phyloP scores from a whole-genome alignment of 164 flowering plant genomes.

The Litsea cubeba region DNA sequence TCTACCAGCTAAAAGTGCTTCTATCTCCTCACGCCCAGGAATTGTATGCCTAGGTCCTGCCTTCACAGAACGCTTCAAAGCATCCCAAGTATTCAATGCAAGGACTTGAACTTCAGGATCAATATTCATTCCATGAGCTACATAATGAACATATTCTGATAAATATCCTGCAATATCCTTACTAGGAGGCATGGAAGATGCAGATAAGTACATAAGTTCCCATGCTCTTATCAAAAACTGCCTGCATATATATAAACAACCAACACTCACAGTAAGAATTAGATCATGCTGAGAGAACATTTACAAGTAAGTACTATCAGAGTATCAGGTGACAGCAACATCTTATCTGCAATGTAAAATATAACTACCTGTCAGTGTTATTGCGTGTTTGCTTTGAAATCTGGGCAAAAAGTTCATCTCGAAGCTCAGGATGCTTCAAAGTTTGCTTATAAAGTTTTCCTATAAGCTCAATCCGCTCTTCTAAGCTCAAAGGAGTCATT shows the following conservation, averaged over 20 bases:
- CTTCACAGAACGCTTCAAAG: constrained; percentile 82
- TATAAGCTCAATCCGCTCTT: constrained; percentile 80
- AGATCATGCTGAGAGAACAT: neutral
- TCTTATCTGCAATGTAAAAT: neutral
- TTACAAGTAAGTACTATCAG: neutral
- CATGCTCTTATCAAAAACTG: constrained; percentile 77
- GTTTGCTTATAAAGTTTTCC: constrained; percentile 86
- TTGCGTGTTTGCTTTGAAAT: constrained; percentile 93
- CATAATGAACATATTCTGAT: constrained; percentile 84
- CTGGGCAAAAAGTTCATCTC: constrained; percentile 94
- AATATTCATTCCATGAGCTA: constrained; percentile 54
- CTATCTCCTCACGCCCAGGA: constrained; percentile 96
- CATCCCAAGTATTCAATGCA: constrained; percentile 77
- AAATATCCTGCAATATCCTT: constrained; percentile 90
- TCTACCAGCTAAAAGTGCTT: constrained; percentile 77
- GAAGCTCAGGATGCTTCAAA: constrained; percentile 87
- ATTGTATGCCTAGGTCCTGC: constrained; percentile 92
- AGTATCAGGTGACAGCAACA: neutral
- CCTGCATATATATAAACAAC: constrained; percentile 35
- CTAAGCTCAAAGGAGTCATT: constrained; percentile 54
- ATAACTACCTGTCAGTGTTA: constrained; percentile 68
- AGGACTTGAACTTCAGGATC: constrained; percentile 73
- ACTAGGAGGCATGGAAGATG: constrained; percentile 99
- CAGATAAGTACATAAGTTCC: constrained; percentile 92
- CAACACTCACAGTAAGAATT: constrained; percentile 1